Base-by-base conservation (phyloP, 2,329 filamentous ascomycete species). In the Phoma sp. region DNA sequence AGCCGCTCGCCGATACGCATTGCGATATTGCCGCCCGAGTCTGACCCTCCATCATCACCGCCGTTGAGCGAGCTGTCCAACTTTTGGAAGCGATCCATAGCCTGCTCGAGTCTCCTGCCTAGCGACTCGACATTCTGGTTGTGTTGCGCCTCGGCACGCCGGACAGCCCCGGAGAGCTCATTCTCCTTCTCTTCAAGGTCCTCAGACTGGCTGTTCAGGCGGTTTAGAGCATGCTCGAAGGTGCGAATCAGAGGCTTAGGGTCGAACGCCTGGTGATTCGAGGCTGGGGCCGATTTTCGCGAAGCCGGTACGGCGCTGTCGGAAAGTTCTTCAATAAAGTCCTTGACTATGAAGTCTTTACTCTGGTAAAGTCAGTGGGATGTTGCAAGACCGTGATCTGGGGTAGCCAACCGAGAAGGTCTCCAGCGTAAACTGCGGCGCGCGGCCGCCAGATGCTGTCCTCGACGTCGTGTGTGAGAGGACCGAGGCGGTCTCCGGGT, bases 171-270 rank as follows among this genome's bases (percentile, higher is more conserved):
- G 7, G 92, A 86, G 1, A 98, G 83, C 67, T 98, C 95, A 58
- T 94, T 96, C 75, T 99, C 95, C 60, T 88, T 89, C 68, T 89
- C 86, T 72, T 96, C 92, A 6, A 99, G 82, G 71, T 98, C 92
- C 52, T 95, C 92, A 5, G 88, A 89, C 13, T 94, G 82, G 22
- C 82, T 80, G 43, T 85, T 87, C 41, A 94, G 82, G 57, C 90
- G 87, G 35, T 86, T 85, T 19, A 92, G 77, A 24, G 87, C 87
- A 73, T 86, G 81, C 74, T 99, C 95, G 74, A 99, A 99, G 1
- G 92, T 93, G 56, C 95, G 88, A 69, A 99, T 99, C 66, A 99
- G 82, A 29, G 95, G 96, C 77, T 99, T 99, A 0, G 95, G 92
- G 70, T 99, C 95, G 78, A 99, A 99, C 4, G 82, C 71, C 58